Evolutionary conservation across 225 moss, liverwort and hornwort species (phyloP).

Genomic region (Takakia lepidozioides): DNA sequence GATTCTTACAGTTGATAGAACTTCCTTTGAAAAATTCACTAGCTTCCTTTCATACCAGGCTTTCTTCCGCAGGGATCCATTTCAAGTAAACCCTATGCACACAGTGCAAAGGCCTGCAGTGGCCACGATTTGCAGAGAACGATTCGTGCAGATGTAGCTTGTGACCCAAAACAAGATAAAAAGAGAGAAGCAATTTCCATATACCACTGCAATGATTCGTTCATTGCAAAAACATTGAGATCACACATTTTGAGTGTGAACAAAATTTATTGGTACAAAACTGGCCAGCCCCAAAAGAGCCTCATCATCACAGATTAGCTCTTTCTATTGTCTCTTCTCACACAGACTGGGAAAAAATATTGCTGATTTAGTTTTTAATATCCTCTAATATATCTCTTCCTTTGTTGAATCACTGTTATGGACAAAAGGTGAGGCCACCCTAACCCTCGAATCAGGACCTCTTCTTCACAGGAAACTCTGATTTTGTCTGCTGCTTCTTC

Average conservation of each 20-base stretch:
- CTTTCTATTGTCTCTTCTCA: constrained; percentile 16
- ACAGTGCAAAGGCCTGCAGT: too few species aligned
- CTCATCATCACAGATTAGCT: constrained; percentile 12
- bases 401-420: constrained; percentile 33
- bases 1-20: too few species aligned
- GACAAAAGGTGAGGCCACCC: constrained; percentile 34
- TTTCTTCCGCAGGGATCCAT: too few species aligned
- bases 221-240: too few species aligned
- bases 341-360: constrained; percentile 37
- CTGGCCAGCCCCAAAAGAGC: constrained; percentile 41
- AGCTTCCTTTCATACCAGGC: too few species aligned
- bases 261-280: constrained; percentile 39
- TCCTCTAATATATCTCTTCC: constrained; percentile 14
- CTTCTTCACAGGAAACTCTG: constrained; percentile 16
- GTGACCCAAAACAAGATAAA: too few species aligned
- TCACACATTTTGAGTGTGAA: constrained; percentile 38
- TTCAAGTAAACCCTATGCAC: too few species aligned
- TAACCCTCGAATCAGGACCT: constrained; percentile 26
- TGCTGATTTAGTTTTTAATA: constrained; percentile 29
- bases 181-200: too few species aligned
- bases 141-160: too few species aligned
- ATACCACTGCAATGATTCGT: too few species aligned
- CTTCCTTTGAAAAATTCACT: too few species aligned
- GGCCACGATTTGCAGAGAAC: too few species aligned
- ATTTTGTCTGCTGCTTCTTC: constrained; percentile 41